Evolutionary conservation across 2,329 filamentous ascomycete species (phyloP), one percentile per base, ranked within the genome.

Genomic region (Nemania sp.): DNA sequence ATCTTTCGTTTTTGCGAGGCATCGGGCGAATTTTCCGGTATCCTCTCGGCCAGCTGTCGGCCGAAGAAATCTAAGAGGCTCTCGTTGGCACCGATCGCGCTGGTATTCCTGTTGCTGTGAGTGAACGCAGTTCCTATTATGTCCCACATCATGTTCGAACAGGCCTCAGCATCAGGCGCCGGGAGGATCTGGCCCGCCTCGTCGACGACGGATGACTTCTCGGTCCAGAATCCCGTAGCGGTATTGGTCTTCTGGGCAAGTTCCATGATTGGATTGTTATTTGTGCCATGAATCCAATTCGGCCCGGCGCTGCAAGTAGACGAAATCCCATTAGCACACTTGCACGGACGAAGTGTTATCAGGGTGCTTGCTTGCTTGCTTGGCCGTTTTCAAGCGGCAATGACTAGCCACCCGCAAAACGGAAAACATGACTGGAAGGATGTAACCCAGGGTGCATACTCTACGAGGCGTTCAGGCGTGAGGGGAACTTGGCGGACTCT

Each of bases 271-370:
- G 89, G 87, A 69, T 92, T 92, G 63, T 87, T 80, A 0, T 84
- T 78, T 5, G 87, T 90, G 35, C 90, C 89, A 62, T 92, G 89
- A 53, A 92, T 90, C 89, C 89, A 92, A 68, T 92, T 92, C n/a
- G 89, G 87, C 0, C 90, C 90, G 34, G 83, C 73, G 65, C 64
- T 66, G 42, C 48, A 29, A 40, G 34, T 15, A 13, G 18, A 29
- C 25, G 29, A n/a, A 20, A 35, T 21, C 32, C 12, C 32, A 17
- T 65, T 50, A 62, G 62, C 29, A 52, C 17, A 12, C 25, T n/a
- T n/a, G n/a, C n/a, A 45, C 35, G 13, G 13, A 49, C 35, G 17
- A 29, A 25, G 34, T 35, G n/a, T 18, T 10, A 3, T 29, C 7
- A 20, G 34, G 5, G 5, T n/a, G 25, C 18, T n/a, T 47, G 20